Conservation (phyloP, 1,284 basidiomycete genomes). For the Xerocomus nothofagi region DNA sequence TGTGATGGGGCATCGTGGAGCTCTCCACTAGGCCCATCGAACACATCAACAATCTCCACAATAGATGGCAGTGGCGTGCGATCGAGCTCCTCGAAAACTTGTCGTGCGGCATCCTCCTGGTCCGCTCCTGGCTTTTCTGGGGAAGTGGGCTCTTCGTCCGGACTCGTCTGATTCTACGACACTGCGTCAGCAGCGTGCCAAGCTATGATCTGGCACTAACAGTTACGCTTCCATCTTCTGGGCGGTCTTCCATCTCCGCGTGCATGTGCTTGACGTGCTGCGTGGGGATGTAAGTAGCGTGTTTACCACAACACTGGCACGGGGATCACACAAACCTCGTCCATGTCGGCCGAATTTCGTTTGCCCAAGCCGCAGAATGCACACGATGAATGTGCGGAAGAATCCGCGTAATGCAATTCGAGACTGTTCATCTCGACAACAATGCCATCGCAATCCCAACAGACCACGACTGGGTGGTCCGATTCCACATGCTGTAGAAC, state of each 20-base stretch:
- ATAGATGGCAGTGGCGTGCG: background rate
- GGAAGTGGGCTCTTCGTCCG: background rate
- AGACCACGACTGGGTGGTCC: constrained; percentile 29
- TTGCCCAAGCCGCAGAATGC: constrained; percentile 22
- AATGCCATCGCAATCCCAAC: constrained; percentile 32
- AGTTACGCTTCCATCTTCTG: background rate
- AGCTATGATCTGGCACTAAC: constrained; percentile 4
- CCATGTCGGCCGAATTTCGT: constrained; percentile 17
- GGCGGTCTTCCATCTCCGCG: constrained; percentile 6
- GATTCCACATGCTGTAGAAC: constrained; percentile 26
- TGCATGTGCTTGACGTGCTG: constrained; percentile 28
- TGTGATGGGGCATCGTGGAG: background rate
- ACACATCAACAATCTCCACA: background rate
- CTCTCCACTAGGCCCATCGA: background rate
- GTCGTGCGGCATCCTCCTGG: background rate
- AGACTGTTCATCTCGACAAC: constrained; percentile 25
- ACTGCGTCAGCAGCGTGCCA: constrained; percentile 8
- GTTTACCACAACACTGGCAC: background rate
- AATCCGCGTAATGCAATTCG: constrained; percentile 29
- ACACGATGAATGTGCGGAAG: constrained; percentile 28
- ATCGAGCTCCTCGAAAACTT: background rate
- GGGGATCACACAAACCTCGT: constrained; percentile 22
- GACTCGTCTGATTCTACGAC: constrained; percentile 5
- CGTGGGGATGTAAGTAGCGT: constrained; percentile 5
- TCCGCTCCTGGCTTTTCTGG: background rate